Percentiles rank a stretch among this genome's conserved stretches.
phyloP scores from a whole-genome alignment of 225 moss, liverwort and hornwort species.

The Ulota crispa region DNA sequence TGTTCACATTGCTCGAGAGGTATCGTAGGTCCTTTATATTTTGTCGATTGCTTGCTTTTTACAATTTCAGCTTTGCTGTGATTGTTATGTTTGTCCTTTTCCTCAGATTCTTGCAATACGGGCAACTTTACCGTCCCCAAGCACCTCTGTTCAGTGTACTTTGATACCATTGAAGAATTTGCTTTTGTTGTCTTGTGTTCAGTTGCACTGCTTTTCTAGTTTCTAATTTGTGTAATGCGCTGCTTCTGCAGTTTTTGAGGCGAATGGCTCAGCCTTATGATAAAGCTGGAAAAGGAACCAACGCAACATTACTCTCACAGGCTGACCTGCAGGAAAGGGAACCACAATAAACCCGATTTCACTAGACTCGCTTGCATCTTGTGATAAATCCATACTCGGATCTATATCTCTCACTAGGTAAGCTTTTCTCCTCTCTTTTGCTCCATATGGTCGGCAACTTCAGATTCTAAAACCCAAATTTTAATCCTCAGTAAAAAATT shows the following conservation, averaged over 20 bases:
- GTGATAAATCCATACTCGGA: not conserved
- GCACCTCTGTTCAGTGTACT: not conserved
- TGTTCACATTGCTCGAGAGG: slow-evolving; percentile 96
- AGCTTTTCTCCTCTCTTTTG: not conserved
- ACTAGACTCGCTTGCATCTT: slow-evolving; percentile 7
- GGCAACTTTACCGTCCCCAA: not conserved
- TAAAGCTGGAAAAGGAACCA: slow-evolving; percentile 68
- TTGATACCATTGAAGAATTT: not conserved
- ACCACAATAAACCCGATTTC: slow-evolving; percentile 23
- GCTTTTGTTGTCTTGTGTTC: not conserved
- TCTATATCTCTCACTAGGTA: slow-evolving; percentile 7
- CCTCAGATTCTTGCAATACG: not conserved
- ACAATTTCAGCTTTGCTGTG: not conserved
- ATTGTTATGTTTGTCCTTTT: not conserved
- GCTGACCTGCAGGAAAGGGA: slow-evolving; percentile 83
- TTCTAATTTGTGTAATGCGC: slow-evolving; percentile 20
- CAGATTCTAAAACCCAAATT: not conserved
- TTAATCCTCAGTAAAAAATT: not conserved
- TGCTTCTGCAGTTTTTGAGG: slow-evolving; percentile 77
- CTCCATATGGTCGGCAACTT: not conserved
- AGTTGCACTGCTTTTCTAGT: not conserved
- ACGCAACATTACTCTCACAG: slow-evolving; percentile 82
- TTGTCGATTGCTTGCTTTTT: not conserved
- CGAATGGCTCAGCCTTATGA: slow-evolving; percentile 98
- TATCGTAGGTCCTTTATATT: slow-evolving; percentile 23